These are phyloP conservation scores for Globisporangium heterothallicum DNA, from an alignment of 352 stramenopile species.

Conservation along the genomic window DNA sequence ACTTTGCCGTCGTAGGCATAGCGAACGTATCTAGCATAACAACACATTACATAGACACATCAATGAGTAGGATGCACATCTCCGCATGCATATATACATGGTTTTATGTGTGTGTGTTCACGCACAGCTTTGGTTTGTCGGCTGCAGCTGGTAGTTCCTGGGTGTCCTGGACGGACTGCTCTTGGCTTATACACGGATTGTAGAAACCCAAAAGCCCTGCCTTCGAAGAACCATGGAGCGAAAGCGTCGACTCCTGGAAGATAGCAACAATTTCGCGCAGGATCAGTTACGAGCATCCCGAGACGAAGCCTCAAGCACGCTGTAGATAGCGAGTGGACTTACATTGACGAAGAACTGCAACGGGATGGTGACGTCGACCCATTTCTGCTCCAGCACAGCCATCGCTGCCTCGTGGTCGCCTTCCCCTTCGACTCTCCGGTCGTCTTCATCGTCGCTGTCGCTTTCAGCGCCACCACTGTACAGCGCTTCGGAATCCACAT, in stretches of 20 bases:
- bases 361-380: constrained; percentile 74
- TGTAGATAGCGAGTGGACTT: no score
- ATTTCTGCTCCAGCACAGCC: constrained; percentile 34
- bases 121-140: constrained; percentile 57
- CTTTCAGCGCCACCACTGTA: constrained; percentile 15
- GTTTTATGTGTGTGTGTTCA: neutral
- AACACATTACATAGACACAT: constrained; percentile 3
- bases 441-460: constrained; percentile 19
- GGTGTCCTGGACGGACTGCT: constrained; percentile 37
- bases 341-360: constrained; percentile 81
- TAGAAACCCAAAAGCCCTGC: constrained; percentile 74
- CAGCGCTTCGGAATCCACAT: constrained; percentile 13
- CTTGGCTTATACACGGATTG: constrained; percentile 58
- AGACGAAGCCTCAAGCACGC: no score
- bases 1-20: constrained; percentile 69
- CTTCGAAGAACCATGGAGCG: constrained; percentile 54
- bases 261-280: constrained; percentile 5
- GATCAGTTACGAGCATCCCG: neutral
- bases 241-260: constrained; percentile 46
- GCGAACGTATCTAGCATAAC: constrained; percentile 51
- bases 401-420: constrained; percentile 12
- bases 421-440: constrained; percentile 9
- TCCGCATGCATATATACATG: neutral
- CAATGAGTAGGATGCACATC: no score
- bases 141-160: neutral